Conservation (phyloP, 805 yeast genomes). For the Peterozyma toletana region DNA sequence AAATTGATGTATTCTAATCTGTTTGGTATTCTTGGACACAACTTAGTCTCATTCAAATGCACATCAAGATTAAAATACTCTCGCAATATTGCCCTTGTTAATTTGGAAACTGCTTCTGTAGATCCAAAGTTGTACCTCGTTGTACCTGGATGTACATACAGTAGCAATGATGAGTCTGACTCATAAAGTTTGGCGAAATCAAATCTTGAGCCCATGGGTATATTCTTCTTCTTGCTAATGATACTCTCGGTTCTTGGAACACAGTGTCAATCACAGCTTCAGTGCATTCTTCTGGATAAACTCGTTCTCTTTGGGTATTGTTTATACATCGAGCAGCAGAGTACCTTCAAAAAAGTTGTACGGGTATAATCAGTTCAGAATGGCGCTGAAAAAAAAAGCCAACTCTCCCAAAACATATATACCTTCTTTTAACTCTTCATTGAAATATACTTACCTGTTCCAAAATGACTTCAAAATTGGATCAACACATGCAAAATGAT, state of each 20-base stretch:
- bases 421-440: neutral
- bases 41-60: constrained; percentile 9
- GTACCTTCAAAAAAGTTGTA: too few species aligned
- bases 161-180: constrained; percentile 9
- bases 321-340: too few species aligned
- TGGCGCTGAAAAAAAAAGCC: neutral
- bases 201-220: neutral
- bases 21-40: constrained; percentile 25
- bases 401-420: neutral
- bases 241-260: too few species aligned
- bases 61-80: constrained; percentile 12
- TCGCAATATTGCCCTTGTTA: constrained; percentile 14
- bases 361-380: too few species aligned
- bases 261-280: too few species aligned
- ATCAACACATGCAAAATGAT: constrained; percentile 72
- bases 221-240: neutral
- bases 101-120: constrained; percentile 14
- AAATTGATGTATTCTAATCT: constrained; percentile 20
- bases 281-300: too few species aligned
- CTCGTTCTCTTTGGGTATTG: too few species aligned
- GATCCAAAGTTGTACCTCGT: constrained; percentile 14
- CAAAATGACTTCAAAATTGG: constrained; percentile 42
- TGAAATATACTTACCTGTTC: neutral
- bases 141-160: constrained; percentile 2
- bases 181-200: constrained; percentile 10